Percentiles rank a stretch among this genome's conserved stretches.
These are phyloP conservation scores for Lachnellula cervina DNA, from an alignment of 2,329 filamentous ascomycete genomes.

Conservation along the genomic window DNA sequence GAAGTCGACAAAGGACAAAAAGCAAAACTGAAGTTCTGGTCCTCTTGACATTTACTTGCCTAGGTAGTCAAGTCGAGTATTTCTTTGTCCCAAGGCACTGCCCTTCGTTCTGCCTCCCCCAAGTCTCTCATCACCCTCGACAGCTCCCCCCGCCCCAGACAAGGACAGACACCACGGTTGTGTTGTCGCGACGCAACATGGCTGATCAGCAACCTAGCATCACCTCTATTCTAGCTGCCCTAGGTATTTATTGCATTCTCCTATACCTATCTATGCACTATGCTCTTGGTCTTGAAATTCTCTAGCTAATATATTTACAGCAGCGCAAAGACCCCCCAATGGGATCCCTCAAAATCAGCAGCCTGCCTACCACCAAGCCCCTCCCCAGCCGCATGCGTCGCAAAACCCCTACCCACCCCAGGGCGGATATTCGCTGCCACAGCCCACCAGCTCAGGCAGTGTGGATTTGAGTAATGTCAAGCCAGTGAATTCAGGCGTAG, in stretches of 20 bases:
- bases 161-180: not conserved
- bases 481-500: conserved; percentile 72
- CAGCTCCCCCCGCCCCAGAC: not conserved
- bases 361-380: conserved; percentile 18
- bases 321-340: conserved; percentile 42
- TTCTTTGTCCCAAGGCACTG: not conserved
- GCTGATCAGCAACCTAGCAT: conserved; percentile 44
- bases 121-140: not conserved
- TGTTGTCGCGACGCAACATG: conserved; percentile 30
- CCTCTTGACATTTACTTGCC: too few species aligned
- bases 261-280: not conserved
- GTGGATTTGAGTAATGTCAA: conserved; percentile 77
- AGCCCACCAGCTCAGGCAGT: conserved; percentile 66
- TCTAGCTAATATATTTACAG: conserved; percentile 30
- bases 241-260: conserved; percentile 33
- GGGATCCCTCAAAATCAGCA: conserved; percentile 41
- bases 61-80: too few species aligned
- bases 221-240: conserved; percentile 45
- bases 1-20: too few species aligned
- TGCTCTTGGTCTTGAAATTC: not conserved
- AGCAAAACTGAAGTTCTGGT: too few species aligned
- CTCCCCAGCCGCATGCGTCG: conserved; percentile 38
- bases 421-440: conserved; percentile 36
- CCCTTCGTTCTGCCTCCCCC: not conserved
- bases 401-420: conserved; percentile 37